Evolutionary conservation across 495 filamentous ascomycete species (phyloP).

Genomic region (Penicillium turbatum): DNA sequence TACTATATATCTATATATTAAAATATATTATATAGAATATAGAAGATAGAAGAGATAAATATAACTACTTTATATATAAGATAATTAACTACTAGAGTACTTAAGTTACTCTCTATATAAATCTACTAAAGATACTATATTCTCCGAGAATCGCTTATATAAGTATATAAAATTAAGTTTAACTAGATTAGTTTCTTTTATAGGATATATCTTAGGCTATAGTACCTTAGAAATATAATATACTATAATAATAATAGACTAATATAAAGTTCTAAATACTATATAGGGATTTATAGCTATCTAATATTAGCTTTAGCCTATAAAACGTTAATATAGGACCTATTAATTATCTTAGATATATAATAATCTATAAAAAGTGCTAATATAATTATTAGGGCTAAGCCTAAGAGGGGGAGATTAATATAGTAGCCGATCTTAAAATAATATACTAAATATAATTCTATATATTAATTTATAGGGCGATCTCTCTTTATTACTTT

Average conservation of each 20-base stretch:
- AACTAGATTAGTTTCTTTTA: conserved; percentile 9
- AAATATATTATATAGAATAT: conserved; percentile 22
- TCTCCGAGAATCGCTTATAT: conserved; percentile 7
- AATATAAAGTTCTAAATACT: conserved; percentile 23
- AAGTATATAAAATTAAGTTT: conserved; percentile 3
- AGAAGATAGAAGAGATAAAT: conserved; percentile 29
- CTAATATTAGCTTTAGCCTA: not conserved
- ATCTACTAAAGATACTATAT: not conserved
- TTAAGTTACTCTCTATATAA: conserved; percentile 11
- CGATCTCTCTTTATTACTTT: conserved; percentile 11
- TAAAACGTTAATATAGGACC: conserved; percentile 5
- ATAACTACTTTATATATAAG: conserved; percentile 7
- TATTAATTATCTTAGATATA: conserved; percentile 26
- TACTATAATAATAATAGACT: conserved; percentile 1
- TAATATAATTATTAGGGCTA: conserved; percentile 25
- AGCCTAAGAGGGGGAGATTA: conserved; percentile 1
- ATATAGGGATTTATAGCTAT: conserved; percentile 16
- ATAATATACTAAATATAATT: conserved; percentile 11
- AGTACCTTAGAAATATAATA: conserved; percentile 8
- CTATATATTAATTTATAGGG: conserved; percentile 2
- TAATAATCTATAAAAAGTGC: conserved; percentile 32
- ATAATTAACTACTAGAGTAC: conserved; percentile 8
- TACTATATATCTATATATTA: conserved; percentile 27
- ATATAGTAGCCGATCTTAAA: conserved; percentile 10
- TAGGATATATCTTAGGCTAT: conserved; percentile 5